These are phyloP conservation scores for Suillus clintonianus DNA, from an alignment of 768 basidiomycete species.

Conservation along the genomic window DNA sequence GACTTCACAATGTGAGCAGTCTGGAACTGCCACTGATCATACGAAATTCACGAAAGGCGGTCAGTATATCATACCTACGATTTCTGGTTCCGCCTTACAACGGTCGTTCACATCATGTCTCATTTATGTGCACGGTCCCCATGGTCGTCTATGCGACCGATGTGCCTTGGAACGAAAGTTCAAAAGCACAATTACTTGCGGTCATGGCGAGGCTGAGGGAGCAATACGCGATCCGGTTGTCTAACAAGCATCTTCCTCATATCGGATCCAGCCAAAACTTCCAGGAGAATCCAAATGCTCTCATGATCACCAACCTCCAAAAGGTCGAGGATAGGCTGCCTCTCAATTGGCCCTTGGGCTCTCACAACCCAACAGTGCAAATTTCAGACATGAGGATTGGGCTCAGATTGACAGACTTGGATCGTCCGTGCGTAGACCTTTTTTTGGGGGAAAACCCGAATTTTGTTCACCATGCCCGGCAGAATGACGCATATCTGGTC, in stretches of 20 bases:
- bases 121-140: background rate
- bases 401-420: background rate
- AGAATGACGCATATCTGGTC: background rate
- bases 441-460: background rate
- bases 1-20: background rate
- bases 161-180: background rate
- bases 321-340: background rate
- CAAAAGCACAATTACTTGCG: background rate
- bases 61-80: background rate
- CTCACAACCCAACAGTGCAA: too few species aligned
- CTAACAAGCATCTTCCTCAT: background rate
- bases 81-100: background rate
- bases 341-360: background rate
- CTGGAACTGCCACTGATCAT: background rate
- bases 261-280: background rate
- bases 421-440: background rate
- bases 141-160: background rate
- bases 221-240: background rate
- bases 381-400: too few species aligned
- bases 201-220: background rate
- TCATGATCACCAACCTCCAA: background rate
- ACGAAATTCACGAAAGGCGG: background rate
- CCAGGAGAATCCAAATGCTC: background rate
- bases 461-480: background rate
- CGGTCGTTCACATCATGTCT: background rate